Evolutionary conservation across 306 rosid species (phyloP).

Genomic region (Dalbergia oliveri): DNA sequence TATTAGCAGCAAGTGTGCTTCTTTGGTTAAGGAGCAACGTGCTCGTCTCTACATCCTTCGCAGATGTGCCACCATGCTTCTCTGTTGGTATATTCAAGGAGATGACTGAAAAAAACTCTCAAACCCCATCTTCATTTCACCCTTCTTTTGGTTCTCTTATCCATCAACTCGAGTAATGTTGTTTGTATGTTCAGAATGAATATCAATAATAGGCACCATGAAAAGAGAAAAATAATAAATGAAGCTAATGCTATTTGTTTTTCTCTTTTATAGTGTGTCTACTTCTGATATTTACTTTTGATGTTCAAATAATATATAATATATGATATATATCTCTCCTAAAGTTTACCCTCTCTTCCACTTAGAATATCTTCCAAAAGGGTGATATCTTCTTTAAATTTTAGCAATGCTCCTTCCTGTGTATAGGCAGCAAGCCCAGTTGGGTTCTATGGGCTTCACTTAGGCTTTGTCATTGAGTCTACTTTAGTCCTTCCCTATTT

Average conservation of each 20-base stretch:
- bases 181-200: no score
- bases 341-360: slow-evolving; percentile 23
- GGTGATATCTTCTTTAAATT: background rate
- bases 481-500: slow-evolving; percentile 28
- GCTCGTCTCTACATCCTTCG: slow-evolving; percentile 90
- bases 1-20: slow-evolving; percentile 72
- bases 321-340: background rate
- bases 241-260: no score
- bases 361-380: slow-evolving; percentile 5
- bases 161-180: no score
- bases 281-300: no score
- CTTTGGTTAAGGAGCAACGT: slow-evolving; percentile 85
- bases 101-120: slow-evolving; percentile 62
- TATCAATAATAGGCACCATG: no score
- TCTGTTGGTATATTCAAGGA: slow-evolving; percentile 94
- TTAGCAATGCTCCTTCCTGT: slow-evolving; percentile 28
- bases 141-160: slow-evolving; percentile 23
- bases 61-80: slow-evolving; percentile 96
- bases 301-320: no score
- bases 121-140: background rate
- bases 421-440: slow-evolving; percentile 39
- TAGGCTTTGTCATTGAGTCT: slow-evolving; percentile 44
- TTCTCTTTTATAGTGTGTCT: no score
- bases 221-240: no score
- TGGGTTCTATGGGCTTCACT: slow-evolving; percentile 45